Conservation (phyloP, 1,139 yeast genomes). For the Candida anutae region DNA sequence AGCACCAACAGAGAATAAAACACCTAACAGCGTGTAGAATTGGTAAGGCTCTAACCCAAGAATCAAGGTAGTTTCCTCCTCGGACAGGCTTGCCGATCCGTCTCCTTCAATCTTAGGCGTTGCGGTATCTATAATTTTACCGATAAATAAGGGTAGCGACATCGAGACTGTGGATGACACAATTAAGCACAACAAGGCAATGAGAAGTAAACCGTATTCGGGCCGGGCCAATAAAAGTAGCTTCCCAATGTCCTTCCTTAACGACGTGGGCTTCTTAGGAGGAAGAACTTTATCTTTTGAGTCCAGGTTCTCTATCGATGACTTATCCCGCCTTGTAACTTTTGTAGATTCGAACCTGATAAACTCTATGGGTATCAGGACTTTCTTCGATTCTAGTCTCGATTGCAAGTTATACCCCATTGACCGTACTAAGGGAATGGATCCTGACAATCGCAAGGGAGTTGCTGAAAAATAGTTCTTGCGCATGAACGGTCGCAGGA, state of each 20-base stretch:
- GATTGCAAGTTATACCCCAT: no score
- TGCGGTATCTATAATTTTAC: constrained; percentile 47
- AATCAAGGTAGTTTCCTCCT: constrained; percentile 24
- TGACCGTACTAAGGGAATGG: no score
- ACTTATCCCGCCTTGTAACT: no score
- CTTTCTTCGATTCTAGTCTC: no score
- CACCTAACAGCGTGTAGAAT: constrained; percentile 30
- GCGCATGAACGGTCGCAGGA: no score
- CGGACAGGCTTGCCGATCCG: constrained; percentile 3
- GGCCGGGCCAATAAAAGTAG: constrained; percentile 32
- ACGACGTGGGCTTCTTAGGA: constrained; percentile 1
- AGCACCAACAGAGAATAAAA: constrained; percentile 61
- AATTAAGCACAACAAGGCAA: constrained; percentile 58
- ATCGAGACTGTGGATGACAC: constrained; percentile 45
- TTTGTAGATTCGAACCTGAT: no score
- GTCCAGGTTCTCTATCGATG: no score
- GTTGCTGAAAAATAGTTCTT: no score
- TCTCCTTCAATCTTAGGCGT: constrained; percentile 13
- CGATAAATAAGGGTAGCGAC: constrained; percentile 77
- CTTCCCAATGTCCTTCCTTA: constrained; percentile 4
- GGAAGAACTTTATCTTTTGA: no score
- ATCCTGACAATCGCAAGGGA: no score
- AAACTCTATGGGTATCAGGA: no score
- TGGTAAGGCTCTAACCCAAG: constrained; percentile 27
- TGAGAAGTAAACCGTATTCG: constrained; percentile 22